Evolutionary conservation across 202 grass and related monocot genomes (phyloP).

Genomic region (Brachypodium distachyon): DNA sequence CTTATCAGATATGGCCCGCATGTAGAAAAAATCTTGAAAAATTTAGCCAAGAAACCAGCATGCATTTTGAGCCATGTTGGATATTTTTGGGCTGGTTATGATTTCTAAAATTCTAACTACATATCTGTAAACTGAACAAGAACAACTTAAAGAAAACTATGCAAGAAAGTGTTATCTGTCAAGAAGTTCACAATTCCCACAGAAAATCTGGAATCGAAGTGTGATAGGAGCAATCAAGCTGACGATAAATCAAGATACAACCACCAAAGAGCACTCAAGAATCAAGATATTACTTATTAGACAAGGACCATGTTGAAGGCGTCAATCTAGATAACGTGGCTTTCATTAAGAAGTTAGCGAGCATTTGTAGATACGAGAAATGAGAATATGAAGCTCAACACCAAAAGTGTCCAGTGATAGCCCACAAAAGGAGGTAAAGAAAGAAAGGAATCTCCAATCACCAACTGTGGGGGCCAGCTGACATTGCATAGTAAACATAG

Average conservation of each 20-base stretch:
- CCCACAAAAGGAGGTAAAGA: background rate
- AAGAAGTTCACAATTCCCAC: background rate
- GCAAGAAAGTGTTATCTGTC: background rate
- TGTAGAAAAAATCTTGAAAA: background rate
- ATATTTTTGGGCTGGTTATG: background rate
- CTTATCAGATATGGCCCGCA: background rate
- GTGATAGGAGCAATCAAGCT: background rate
- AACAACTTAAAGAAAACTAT: background rate
- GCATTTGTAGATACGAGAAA: background rate
- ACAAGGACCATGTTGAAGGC: background rate
- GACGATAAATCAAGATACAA: conserved; percentile 7
- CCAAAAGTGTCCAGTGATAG: background rate
- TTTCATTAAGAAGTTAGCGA: background rate
- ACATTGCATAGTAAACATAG: background rate
- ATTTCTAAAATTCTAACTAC: background rate
- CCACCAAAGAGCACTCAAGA: background rate
- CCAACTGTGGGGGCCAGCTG: background rate
- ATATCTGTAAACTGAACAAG: background rate
- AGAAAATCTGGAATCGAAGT: background rate
- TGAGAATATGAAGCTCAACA: background rate
- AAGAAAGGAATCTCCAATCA: background rate
- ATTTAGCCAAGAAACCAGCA: background rate
- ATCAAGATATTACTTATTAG: background rate
- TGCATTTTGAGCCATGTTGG: background rate
- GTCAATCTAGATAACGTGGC: background rate